A percentile compares a stretch with the other conserved stretches of the same genome.
Evolutionary conservation across 1,284 basidiomycete genomes (phyloP).

Genomic region (Malassezia caprae): DNA sequence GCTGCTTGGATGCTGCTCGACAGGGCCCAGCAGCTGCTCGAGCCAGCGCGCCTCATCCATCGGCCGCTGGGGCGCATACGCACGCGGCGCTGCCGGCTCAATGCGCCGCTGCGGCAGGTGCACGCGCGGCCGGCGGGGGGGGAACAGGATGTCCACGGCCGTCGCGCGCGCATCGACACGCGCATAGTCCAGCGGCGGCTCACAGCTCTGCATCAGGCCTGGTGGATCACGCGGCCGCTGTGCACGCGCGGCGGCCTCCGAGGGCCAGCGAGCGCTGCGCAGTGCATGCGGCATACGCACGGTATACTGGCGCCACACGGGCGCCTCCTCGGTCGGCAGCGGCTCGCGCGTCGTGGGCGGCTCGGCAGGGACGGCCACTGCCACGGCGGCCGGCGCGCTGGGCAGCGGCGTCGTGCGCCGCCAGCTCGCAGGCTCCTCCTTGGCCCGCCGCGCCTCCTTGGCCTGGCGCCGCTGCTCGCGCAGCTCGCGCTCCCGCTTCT

Average conservation of each 20-base stretch:
- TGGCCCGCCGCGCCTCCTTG: background rate
- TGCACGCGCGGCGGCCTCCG: background rate
- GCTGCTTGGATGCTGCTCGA: background rate
- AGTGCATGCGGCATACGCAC: slow-evolving; percentile 1
- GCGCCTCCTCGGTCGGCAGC: slow-evolving; percentile 2
- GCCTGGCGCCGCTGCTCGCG: background rate
- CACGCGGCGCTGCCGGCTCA: background rate
- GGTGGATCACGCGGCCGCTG: background rate
- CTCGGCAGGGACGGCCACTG: background rate
- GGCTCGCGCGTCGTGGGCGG: background rate
- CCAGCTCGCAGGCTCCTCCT: slow-evolving; percentile 7
- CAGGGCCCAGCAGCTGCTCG: background rate
- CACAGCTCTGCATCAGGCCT: background rate
- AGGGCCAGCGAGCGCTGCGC: background rate
- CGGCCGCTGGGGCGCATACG: background rate
- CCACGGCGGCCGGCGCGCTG: background rate
- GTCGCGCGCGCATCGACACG: background rate
- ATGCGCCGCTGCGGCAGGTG: background rate
- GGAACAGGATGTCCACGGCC: background rate
- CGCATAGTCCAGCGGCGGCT: background rate
- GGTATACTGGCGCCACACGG: slow-evolving; percentile 17
- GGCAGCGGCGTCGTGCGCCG: slow-evolving; percentile 6
- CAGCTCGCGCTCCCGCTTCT: background rate
- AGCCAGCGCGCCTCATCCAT: slow-evolving; percentile 1
- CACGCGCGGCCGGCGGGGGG: background rate